Conservation (phyloP, 176 grass and related monocot genomes). For the Calamus simplicifolius region DNA sequence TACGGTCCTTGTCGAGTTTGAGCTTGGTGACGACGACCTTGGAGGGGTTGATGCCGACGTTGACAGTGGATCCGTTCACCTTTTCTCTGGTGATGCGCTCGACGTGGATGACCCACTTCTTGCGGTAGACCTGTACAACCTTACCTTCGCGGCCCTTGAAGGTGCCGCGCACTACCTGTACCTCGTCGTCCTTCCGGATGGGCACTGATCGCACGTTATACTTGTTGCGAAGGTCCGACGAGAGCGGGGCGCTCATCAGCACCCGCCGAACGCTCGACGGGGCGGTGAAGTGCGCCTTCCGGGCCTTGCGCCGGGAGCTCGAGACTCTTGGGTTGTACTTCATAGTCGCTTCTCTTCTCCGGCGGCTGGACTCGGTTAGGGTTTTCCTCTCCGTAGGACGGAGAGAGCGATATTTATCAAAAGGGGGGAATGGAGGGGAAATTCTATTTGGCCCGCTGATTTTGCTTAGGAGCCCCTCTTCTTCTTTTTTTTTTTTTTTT, state of each 20-base stretch:
- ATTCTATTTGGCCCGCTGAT: too few relatives aligned
- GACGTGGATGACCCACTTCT: constrained; percentile 94
- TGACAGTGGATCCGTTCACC: constrained; percentile 89
- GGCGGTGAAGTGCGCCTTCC: constrained; percentile 96
- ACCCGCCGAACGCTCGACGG: constrained; percentile 84
- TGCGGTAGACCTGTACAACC: constrained; percentile 94
- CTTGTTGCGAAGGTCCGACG: constrained; percentile 80
- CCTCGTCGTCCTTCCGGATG: constrained; percentile 91
- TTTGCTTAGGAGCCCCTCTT: too few relatives aligned
- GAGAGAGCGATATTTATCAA: not conserved
- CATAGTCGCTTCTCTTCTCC: constrained; percentile 28
- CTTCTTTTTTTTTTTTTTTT: too few relatives aligned
- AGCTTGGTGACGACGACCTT: constrained; percentile 84
- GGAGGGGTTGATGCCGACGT: constrained; percentile 76
- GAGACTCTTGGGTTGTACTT: constrained; percentile 79
- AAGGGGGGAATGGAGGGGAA: too few relatives aligned
- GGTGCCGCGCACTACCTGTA: constrained; percentile 84
- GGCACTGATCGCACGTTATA: constrained; percentile 86
- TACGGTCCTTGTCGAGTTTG: constrained; percentile 98
- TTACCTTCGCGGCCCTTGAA: constrained; percentile 97
- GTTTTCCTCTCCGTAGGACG: not conserved
- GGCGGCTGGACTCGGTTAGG: not conserved
- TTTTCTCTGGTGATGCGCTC: constrained; percentile 96
- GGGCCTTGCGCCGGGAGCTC: constrained; percentile 86
- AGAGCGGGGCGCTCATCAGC: constrained; percentile 81